Evolutionary conservation across 495 filamentous ascomycete species (phyloP).

Genomic region (Penicillium silybi): DNA sequence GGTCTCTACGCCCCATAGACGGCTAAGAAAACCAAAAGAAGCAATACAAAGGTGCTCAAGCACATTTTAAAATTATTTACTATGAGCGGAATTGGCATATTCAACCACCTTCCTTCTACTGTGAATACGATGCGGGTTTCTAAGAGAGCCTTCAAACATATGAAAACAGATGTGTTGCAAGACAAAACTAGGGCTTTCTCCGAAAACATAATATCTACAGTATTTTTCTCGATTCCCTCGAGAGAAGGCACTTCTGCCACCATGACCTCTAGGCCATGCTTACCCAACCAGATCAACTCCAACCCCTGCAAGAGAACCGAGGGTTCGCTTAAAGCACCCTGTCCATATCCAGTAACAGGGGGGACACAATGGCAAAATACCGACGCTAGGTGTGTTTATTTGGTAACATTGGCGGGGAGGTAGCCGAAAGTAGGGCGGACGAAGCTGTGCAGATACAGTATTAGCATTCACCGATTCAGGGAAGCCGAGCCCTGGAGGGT

Average conservation of each 20-base stretch:
- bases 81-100: no score
- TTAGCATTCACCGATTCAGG: conserved; percentile 3
- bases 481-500: background rate
- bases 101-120: background rate
- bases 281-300: conserved; percentile 9
- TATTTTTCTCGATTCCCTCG: conserved; percentile 17
- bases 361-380: background rate
- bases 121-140: background rate
- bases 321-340: conserved; percentile 7
- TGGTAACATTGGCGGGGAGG: conserved; percentile 37
- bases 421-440: conserved; percentile 46
- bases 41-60: conserved; percentile 4
- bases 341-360: conserved; percentile 9
- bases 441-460: conserved; percentile 27
- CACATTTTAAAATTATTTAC: background rate
- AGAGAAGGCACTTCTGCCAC: conserved; percentile 5
- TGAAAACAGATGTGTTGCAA: conserved; percentile 27
- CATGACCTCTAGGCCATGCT: conserved; percentile 5
- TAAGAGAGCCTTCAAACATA: background rate
- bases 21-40: background rate
- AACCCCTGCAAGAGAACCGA: conserved; percentile 1
- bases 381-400: conserved; percentile 22
- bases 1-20: conserved; percentile 9
- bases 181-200: conserved; percentile 28
- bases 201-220: conserved; percentile 41